A percentile compares a stretch with the other conserved stretches of the same genome.
These are phyloP conservation scores for Chaetomium olivaceum DNA, from an alignment of 2,329 filamentous ascomycete species.

Conservation along the genomic window DNA sequence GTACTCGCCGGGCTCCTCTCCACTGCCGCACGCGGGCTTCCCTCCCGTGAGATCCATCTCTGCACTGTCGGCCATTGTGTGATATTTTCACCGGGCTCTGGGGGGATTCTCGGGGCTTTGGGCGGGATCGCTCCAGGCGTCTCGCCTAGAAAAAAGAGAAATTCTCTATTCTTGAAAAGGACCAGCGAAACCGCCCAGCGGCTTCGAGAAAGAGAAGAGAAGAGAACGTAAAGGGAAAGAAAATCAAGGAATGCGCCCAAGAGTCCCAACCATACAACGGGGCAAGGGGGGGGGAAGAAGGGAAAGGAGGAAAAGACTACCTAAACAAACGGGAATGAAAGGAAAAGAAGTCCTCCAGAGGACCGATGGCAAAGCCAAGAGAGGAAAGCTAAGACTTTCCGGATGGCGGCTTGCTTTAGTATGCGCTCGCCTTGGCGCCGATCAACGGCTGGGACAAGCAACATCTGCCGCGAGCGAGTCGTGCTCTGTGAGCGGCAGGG, in stretches of 20 bases:
- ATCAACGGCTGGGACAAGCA: conserved; percentile 19
- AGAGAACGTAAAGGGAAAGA: conserved; percentile 33
- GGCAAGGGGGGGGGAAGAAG: conserved; percentile 15
- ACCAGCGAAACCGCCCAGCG: conserved; percentile 43
- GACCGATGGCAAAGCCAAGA: conserved; percentile 32
- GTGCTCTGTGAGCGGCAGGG: conserved; percentile 20
- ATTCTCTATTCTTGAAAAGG: conserved; percentile 20
- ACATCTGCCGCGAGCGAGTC: conserved; percentile 30
- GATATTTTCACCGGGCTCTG: not conserved
- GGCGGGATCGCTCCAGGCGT: conserved; percentile 24
- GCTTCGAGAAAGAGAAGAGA: conserved; percentile 32
- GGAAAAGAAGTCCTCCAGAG: conserved; percentile 31
- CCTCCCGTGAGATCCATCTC: conserved; percentile 31
- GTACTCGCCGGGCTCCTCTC: conserved; percentile 42
- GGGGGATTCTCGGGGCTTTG: not conserved
- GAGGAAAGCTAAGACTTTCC: conserved; percentile 12
- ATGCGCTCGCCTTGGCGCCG: conserved; percentile 30
- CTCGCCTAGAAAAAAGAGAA: conserved; percentile 26
- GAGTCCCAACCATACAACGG: conserved; percentile 23
- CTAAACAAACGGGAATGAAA: conserved; percentile 31
- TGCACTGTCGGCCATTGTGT: conserved; percentile 18
- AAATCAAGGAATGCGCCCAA: conserved; percentile 26
- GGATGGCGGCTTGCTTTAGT: conserved; percentile 36
- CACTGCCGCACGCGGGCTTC: conserved; percentile 45
- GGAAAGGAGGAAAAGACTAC: conserved; percentile 22